Evolutionary conservation across 345 rosid species (phyloP).

Genomic region (Syzygium jambos): DNA sequence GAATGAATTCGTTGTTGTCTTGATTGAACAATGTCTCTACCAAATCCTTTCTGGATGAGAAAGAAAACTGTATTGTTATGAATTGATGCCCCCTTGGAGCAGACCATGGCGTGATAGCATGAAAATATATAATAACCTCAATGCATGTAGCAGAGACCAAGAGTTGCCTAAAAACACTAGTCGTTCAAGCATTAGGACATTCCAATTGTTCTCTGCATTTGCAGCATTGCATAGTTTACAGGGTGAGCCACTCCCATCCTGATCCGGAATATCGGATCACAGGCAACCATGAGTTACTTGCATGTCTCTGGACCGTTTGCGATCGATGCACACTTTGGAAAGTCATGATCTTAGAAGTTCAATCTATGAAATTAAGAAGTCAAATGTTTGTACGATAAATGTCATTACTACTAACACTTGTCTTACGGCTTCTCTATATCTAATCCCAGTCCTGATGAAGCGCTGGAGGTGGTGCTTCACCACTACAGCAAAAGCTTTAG

Average conservation of each 20-base stretch:
- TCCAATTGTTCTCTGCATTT: not conserved
- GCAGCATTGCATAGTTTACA: slow-evolving; percentile 43
- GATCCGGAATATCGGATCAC: slow-evolving; percentile 26
- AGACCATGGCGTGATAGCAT: too few species aligned
- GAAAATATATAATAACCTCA: too few species aligned
- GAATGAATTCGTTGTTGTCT: not conserved
- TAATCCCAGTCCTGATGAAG: slow-evolving; percentile 19
- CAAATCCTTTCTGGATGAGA: too few species aligned
- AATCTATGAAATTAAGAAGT: not conserved
- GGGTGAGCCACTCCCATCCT: slow-evolving; percentile 39
- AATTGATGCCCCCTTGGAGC: too few species aligned
- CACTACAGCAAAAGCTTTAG: slow-evolving; percentile 39
- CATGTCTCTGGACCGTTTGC: slow-evolving; percentile 30
- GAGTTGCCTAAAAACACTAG: too few species aligned
- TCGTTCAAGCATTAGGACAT: too few species aligned
- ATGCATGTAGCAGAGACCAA: too few species aligned
- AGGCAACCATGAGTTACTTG: slow-evolving; percentile 29
- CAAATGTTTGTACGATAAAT: not conserved
- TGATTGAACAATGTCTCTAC: too few species aligned
- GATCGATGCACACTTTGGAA: not conserved
- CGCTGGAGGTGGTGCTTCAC: slow-evolving; percentile 22
- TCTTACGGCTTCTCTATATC: not conserved
- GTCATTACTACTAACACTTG: too few species aligned
- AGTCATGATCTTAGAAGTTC: not conserved
- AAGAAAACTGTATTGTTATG: too few species aligned